Evolutionary conservation across 139 green algal genomes (phyloP), one percentile per base, ranked within the genome.

Genomic region (Diplosphaera chodatii): DNA sequence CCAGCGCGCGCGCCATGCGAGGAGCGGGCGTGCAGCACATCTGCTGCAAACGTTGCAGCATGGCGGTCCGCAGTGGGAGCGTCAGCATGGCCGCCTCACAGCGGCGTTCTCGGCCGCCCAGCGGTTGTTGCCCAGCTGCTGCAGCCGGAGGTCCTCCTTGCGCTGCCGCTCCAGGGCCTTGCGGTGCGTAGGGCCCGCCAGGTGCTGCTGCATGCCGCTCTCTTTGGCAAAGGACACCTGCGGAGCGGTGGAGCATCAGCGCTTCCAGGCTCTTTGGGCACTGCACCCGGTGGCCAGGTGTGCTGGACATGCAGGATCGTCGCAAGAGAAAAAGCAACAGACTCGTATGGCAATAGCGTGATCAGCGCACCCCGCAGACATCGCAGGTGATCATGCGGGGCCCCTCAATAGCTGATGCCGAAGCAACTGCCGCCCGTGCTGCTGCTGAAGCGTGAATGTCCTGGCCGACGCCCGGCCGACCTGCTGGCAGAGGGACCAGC

Each of bases 111-210:
- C 48, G 10, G 48, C 48, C 3, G 48, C 48, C 48, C 48, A 59
- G 48, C 48, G 48, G 48, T 59, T 59, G 48, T 59, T 59, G 48
- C 48, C 48, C 48, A 59, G 48, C 48, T 59, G 48, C 48, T 59
- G 16, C 48, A 59, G 48, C 13, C 48, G 48, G 16, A 23, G 48
- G 13, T 59, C 16, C 48, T 59, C 48, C 13, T 23, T 59, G 48
- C 48, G 48, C 48, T 25, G 48, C 48, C 48, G 48, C 48, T 59
- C 48, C 18, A 59, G 13, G 10, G 48, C 48, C 48, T 59, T 59
- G 16, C 18, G 13, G 48, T 59, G 48, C 48, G 48, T 59, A 25
- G 48, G 48, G 3, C 48, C 48, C 48, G 22, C 48, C 48, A 59
- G 48, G 48, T 59, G 48, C 48, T 59, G 48, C 48, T 59, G 48